phyloP scores from a whole-genome alignment of 2,329 filamentous ascomycete genomes.

The Fusarium musae region DNA sequence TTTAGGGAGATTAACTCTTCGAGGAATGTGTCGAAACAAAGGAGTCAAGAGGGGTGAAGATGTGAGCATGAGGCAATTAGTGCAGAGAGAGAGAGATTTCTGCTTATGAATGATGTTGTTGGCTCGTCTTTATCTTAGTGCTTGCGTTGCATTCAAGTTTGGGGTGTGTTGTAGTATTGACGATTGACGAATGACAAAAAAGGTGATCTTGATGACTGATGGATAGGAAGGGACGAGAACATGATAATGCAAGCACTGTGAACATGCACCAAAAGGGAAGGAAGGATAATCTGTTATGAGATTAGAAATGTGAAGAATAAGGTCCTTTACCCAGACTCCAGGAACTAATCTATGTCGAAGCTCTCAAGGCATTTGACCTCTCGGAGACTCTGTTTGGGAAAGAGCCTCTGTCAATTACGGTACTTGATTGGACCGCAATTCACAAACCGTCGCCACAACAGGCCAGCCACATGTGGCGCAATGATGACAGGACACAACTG shows the following conservation, averaged over 20 bases:
- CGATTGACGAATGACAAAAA: slow-evolving; percentile 1
- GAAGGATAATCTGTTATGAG: not conserved
- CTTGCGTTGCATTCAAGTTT: not conserved
- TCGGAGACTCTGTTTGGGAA: not conserved
- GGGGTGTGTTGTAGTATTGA: not conserved
- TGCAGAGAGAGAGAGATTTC: not conserved
- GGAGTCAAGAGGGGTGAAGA: not conserved
- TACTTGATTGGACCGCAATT: not conserved
- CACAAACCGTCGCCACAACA: slow-evolving; percentile 3
- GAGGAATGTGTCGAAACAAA: not conserved
- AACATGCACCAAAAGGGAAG: not conserved
- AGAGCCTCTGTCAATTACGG: not conserved
- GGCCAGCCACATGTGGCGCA: slow-evolving; percentile 34
- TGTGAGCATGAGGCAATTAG: not conserved
- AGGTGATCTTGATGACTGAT: slow-evolving; percentile 3
- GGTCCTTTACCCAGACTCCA: not conserved
- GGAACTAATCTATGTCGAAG: not conserved
- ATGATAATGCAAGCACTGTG: not conserved
- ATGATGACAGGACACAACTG: slow-evolving; percentile 40
- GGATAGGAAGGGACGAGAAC: not conserved
- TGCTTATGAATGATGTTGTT: not conserved
- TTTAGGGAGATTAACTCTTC: not conserved
- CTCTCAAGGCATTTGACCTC: not conserved
- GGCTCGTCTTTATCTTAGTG: not conserved
- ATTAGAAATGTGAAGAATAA: not conserved